Evolutionary conservation across 768 basidiomycete genomes (phyloP).

Genomic region (Cystofilobasidium capitatum): DNA sequence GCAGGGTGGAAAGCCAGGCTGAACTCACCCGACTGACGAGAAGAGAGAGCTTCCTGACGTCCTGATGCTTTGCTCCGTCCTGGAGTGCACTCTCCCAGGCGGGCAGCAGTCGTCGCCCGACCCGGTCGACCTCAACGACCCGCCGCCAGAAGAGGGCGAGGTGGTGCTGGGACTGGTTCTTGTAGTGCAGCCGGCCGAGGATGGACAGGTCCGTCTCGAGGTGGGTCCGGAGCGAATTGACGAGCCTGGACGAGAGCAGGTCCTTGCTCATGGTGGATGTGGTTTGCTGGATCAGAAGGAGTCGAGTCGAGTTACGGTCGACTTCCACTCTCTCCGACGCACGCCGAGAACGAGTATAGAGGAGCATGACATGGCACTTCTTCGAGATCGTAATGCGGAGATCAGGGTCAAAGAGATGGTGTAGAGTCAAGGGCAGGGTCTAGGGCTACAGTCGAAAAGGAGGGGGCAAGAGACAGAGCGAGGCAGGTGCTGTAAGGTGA

Average conservation of each 20-base stretch:
- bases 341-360: too few species aligned
- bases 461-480: too few species aligned
- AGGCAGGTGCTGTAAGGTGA: too few species aligned
- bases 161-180: constrained; percentile 21
- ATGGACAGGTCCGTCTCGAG: constrained; percentile 18
- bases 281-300: too few species aligned
- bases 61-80: not conserved
- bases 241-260: not conserved
- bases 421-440: too few species aligned
- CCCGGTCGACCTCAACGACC: constrained; percentile 14
- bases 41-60: constrained; percentile 2
- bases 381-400: too few species aligned
- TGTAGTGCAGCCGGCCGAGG: constrained; percentile 23
- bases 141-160: constrained; percentile 23
- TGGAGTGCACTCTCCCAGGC: not conserved
- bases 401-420: too few species aligned
- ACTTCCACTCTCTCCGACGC: too few species aligned
- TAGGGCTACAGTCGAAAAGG: too few species aligned
- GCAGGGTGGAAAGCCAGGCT: too few species aligned
- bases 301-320: too few species aligned
- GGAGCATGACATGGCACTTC: too few species aligned
- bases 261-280: not conserved
- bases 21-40: constrained; percentile 12
- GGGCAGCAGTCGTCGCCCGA: not conserved
- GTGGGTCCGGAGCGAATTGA: constrained; percentile 18